Conservation (phyloP, 2,329 filamentous ascomycete genomes). For the Trichoderma sp. region DNA sequence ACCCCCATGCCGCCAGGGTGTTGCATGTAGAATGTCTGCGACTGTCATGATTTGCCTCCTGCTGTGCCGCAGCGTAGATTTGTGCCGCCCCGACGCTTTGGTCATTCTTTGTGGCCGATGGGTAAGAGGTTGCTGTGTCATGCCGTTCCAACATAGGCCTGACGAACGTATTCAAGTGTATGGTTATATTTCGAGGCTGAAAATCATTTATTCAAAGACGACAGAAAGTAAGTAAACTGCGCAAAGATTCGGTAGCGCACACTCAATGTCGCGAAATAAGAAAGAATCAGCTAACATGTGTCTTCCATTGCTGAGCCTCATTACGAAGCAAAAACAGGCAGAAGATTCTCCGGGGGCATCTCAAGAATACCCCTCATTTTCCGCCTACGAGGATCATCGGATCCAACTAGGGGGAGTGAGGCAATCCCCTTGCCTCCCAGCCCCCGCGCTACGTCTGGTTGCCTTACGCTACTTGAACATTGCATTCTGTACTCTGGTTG, state of each 20-base stretch:
- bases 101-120: background rate
- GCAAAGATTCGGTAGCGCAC: background rate
- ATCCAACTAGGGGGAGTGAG: background rate
- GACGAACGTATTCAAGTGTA: background rate
- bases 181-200: background rate
- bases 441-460: constrained; percentile 7
- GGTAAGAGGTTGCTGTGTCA: background rate
- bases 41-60: background rate
- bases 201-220: background rate
- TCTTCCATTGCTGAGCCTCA: background rate
- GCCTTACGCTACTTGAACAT: background rate
- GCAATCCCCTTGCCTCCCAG: constrained; percentile 1
- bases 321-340: background rate
- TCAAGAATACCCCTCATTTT: constrained; percentile 9
- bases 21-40: background rate
- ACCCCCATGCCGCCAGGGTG: constrained; percentile 15
- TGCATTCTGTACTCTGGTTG: background rate
- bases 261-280: background rate
- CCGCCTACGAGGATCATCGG: background rate
- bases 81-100: background rate
- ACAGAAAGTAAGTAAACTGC: background rate
- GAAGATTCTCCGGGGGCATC: background rate
- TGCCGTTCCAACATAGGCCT: constrained; percentile 13
- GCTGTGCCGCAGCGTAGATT: background rate
- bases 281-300: background rate